These are phyloP conservation scores for Apophysomyces trapeziformis DNA, from an alignment of 371 early-diverging fungal species.

Conservation along the genomic window DNA sequence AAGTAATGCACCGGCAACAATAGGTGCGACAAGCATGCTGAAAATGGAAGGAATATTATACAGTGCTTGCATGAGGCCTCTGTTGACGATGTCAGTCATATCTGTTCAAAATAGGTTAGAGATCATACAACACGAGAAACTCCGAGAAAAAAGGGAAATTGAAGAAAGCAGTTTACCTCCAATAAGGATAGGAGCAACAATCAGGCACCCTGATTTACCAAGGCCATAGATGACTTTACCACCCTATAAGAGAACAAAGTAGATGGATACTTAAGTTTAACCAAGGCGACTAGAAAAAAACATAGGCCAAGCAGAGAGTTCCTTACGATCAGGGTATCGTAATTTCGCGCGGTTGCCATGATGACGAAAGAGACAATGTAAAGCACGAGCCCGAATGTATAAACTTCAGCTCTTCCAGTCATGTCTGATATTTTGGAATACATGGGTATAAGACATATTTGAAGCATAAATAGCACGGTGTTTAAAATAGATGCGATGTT, in stretches of 20 bases:
- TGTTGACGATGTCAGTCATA: conserved; percentile 35
- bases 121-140: too few relatives aligned
- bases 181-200: conserved; percentile 41
- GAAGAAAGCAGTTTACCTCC: conserved; percentile 29
- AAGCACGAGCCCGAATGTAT: conserved; percentile 19
- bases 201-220: conserved; percentile 37
- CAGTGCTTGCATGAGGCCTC: conserved; percentile 43
- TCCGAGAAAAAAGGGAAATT: too few relatives aligned
- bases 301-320: neutral
- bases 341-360: conserved; percentile 26
- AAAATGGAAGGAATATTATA: conserved; percentile 38
- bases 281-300: too few relatives aligned
- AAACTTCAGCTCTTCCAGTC: conserved; percentile 29
- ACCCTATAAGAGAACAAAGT: conserved; percentile 17
- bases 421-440: conserved; percentile 38
- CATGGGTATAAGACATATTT: conserved; percentile 29
- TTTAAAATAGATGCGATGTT: conserved; percentile 17
- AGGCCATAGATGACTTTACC: conserved; percentile 41
- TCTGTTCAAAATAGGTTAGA: conserved; percentile 20
- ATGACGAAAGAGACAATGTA: conserved; percentile 25
- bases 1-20: conserved; percentile 30
- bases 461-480: conserved; percentile 23
- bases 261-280: too few relatives aligned
- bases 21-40: conserved; percentile 35
- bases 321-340: conserved; percentile 27